These are phyloP conservation scores for Monilinia fructicola DNA, from an alignment of 2,329 filamentous ascomycete genomes.

Conservation along the genomic window DNA sequence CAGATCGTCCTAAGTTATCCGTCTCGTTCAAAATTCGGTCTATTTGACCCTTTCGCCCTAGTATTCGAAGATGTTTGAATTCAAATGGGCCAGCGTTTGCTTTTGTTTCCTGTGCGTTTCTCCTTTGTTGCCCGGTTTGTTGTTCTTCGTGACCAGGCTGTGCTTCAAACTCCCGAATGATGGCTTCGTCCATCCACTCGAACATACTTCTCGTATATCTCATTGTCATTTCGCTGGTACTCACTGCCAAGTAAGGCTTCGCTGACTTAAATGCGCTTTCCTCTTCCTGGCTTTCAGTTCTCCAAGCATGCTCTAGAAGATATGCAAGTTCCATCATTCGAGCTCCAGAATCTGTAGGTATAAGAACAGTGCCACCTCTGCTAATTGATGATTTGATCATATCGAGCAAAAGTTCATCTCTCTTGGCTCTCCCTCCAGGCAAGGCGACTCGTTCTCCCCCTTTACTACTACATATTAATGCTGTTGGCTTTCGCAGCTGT, in stretches of 20 bases:
- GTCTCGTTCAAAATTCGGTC: constrained; percentile 60
- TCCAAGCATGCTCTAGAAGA: constrained; percentile 89
- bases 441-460: constrained; percentile 72
- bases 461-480: constrained; percentile 85
- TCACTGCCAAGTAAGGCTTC: constrained; percentile 79
- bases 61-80: constrained; percentile 77
- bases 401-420: constrained; percentile 82
- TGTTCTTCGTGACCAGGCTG: constrained; percentile 40
- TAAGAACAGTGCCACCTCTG: constrained; percentile 85
- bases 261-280: constrained; percentile 54
- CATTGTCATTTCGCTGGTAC: constrained; percentile 84
- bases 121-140: constrained; percentile 46
- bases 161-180: constrained; percentile 88
- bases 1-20: constrained; percentile 46
- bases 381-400: constrained; percentile 77
- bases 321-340: constrained; percentile 90
- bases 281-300: constrained; percentile 57
- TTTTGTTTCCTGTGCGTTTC: constrained; percentile 48
- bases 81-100: constrained; percentile 75
- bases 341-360: constrained; percentile 94
- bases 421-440: constrained; percentile 70
- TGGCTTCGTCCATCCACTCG: constrained; percentile 98
- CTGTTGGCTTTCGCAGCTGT: constrained; percentile 87
- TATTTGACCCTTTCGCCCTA: constrained; percentile 81
- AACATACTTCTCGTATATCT: constrained; percentile 91